phyloP scores from a whole-genome alignment of 257 asterid species.

The Solanum bulbocastanum region DNA sequence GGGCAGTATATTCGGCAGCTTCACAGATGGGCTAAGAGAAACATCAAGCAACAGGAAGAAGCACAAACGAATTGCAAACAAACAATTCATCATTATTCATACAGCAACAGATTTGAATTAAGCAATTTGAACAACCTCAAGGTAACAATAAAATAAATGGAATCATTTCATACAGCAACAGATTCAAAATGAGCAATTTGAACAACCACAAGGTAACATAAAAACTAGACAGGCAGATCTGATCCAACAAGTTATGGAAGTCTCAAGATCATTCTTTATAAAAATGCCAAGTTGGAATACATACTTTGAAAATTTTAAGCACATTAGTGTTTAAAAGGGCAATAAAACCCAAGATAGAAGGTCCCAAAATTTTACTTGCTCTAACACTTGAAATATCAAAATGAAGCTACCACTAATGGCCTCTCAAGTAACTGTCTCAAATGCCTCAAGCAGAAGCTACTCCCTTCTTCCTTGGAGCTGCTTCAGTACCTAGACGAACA shows the following conservation, averaged over 20 bases:
- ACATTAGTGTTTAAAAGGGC: background rate
- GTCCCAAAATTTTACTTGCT: constrained; percentile 2
- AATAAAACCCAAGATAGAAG: background rate
- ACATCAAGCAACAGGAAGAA: too few species aligned
- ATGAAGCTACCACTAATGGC: constrained; percentile 4
- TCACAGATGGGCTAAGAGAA: too few species aligned
- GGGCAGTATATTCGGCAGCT: background rate
- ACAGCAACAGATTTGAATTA: background rate
- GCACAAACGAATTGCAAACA: too few species aligned
- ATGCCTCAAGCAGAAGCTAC: constrained; percentile 37
- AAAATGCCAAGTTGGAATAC: background rate
- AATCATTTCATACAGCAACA: background rate
- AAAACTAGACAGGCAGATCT: background rate
- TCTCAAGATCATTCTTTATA: background rate
- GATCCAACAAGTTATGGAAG: background rate
- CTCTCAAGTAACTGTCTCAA: background rate
- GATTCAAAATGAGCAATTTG: background rate
- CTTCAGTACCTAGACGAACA: constrained; percentile 37
- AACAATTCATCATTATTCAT: background rate
- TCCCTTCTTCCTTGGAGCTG: constrained; percentile 77
- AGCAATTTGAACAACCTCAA: background rate
- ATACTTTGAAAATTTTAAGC: background rate
- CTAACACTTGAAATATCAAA: constrained; percentile 5
- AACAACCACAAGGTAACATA: background rate
- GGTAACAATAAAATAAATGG: background rate